Percentiles rank a stretch among this genome's conserved stretches.
phyloP scores from a whole-genome alignment of 2,329 filamentous ascomycete genomes.

The Sclerotinia sclerotiorum region DNA sequence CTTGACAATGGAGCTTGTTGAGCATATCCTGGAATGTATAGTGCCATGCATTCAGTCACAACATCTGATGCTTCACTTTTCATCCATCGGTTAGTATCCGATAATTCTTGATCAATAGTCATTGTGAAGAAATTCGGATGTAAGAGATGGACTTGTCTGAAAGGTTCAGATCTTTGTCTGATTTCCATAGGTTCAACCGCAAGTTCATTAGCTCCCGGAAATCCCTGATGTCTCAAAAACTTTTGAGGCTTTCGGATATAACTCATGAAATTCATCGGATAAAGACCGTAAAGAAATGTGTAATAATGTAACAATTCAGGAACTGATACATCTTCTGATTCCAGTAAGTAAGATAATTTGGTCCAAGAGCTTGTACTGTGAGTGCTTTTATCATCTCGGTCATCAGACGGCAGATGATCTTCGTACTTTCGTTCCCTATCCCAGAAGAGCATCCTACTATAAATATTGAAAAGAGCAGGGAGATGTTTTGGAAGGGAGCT shows the following conservation, averaged over 20 bases:
- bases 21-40: slow-evolving; percentile 48
- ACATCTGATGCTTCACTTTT: slow-evolving; percentile 78
- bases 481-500: slow-evolving; percentile 67
- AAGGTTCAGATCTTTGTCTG: slow-evolving; percentile 71
- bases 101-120: slow-evolving; percentile 77
- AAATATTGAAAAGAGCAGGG: slow-evolving; percentile 76
- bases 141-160: slow-evolving; percentile 69
- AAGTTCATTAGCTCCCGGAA: slow-evolving; percentile 68
- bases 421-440: slow-evolving; percentile 46
- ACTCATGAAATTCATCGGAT: slow-evolving; percentile 82
- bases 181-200: slow-evolving; percentile 79
- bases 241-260: slow-evolving; percentile 81
- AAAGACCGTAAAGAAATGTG: slow-evolving; percentile 78
- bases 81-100: slow-evolving; percentile 73
- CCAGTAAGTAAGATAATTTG: slow-evolving; percentile 59
- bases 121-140: slow-evolving; percentile 84
- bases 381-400: slow-evolving; percentile 41
- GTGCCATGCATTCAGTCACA: slow-evolving; percentile 73
- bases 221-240: slow-evolving; percentile 72
- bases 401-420: slow-evolving; percentile 17
- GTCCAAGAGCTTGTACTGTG: slow-evolving; percentile 59
- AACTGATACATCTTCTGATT: slow-evolving; percentile 60
- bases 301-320: slow-evolving; percentile 74
- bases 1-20: slow-evolving; percentile 25
- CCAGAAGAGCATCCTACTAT: slow-evolving; percentile 78